These are phyloP conservation scores for Lathyrus oleraceus DNA, from an alignment of 306 rosid genomes.

Conservation along the genomic window DNA sequence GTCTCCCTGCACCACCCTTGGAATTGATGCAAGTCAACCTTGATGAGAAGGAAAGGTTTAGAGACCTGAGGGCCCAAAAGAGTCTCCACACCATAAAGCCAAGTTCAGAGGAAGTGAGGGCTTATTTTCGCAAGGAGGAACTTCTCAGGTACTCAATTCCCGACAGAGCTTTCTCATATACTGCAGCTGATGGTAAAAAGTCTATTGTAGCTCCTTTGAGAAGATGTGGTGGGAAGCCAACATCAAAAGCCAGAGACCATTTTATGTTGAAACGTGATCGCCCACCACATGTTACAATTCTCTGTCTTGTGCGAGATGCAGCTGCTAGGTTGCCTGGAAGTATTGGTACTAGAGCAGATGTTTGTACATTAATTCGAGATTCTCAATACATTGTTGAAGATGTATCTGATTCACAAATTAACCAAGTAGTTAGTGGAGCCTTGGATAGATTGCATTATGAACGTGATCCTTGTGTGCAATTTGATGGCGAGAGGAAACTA, in stretches of 20 bases:
- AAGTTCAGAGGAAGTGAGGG: constrained; percentile 90
- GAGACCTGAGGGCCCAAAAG: constrained; percentile 97
- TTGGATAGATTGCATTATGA: constrained; percentile 98
- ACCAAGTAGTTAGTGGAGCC: constrained; percentile 99
- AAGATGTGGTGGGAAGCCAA: constrained; percentile 99
- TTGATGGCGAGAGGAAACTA: constrained; percentile 91
- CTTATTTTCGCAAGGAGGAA: constrained; percentile 92
- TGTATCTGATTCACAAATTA: constrained; percentile 93
- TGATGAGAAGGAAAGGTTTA: constrained; percentile 97
- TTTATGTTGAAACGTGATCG: constrained; percentile 99
- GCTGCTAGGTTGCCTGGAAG: constrained; percentile 99
- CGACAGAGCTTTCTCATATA: constrained; percentile 96
- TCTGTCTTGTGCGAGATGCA: constrained; percentile 98
- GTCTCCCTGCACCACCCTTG: constrained; percentile 95
- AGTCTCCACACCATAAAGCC: constrained; percentile 89
- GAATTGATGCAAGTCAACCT: constrained; percentile 86
- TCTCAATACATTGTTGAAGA: constrained; percentile 98
- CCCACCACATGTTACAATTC: constrained; percentile 98
- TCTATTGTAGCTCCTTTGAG: constrained; percentile 98
- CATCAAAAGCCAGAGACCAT: constrained; percentile 98
- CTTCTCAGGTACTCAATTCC: constrained; percentile 97
- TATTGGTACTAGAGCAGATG: constrained; percentile 98
- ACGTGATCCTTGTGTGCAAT: constrained; percentile 99
- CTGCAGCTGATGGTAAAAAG: constrained; percentile 95
- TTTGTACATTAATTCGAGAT: constrained; percentile 94